These are phyloP conservation scores for Trichoderma semiorbis DNA, from an alignment of 2,329 filamentous ascomycete genomes.

Conservation along the genomic window DNA sequence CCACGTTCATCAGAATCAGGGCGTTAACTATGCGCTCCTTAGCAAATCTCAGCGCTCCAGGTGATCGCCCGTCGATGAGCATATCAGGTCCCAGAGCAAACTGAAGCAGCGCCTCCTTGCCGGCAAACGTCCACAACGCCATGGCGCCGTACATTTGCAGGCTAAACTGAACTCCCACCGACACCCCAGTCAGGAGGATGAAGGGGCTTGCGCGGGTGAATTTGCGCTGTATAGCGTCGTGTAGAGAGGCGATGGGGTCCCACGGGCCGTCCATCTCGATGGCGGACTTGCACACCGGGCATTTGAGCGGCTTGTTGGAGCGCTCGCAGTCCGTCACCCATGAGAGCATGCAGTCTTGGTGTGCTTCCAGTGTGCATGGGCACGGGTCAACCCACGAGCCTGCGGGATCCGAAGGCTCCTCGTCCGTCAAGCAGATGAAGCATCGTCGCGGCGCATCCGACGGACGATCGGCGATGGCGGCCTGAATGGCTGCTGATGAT, in stretches of 20 bases:
- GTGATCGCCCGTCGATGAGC: constrained; percentile 27
- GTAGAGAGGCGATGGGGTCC: constrained; percentile 67
- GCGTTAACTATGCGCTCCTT: constrained; percentile 33
- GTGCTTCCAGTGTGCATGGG: constrained; percentile 83
- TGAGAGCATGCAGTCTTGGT: constrained; percentile 83
- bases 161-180: constrained; percentile 47
- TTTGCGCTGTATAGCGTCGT: constrained; percentile 55
- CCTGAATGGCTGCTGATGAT: constrained; percentile 20
- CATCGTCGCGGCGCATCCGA: constrained; percentile 43
- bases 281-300: constrained; percentile 83
- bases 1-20: constrained; percentile 43
- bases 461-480: constrained; percentile 19
- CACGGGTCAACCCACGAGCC: constrained; percentile 80
- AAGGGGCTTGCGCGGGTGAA: constrained; percentile 56
- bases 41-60: constrained; percentile 26
- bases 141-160: constrained; percentile 52
- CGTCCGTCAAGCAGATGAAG: constrained; percentile 62
- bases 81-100: constrained; percentile 41
- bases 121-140: constrained; percentile 51
- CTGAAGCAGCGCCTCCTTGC: constrained; percentile 40
- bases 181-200: constrained; percentile 60
- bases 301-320: constrained; percentile 64
- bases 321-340: constrained; percentile 90
- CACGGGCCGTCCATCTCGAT: constrained; percentile 73
- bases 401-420: constrained; percentile 47